Base-by-base conservation (phyloP, 164 flowering plant species). In the Sedum album region DNA sequence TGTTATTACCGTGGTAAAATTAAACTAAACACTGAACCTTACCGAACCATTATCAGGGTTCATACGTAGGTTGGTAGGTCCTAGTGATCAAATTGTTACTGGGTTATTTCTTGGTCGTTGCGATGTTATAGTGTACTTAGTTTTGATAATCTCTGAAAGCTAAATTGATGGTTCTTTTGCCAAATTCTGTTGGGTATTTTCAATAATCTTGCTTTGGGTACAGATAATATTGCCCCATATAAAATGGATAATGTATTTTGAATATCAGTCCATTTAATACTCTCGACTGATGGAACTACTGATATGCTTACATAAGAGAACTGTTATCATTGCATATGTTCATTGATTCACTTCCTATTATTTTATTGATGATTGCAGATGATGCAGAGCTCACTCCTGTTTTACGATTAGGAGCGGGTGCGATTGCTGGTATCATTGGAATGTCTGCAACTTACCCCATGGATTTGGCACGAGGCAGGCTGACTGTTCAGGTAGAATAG, bases 361-460 rank as follows among this genome's bases (percentile, higher is more conserved):
- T 41, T 35, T 67, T 41, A 39, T 64, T 63, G 11, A 31, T 72
- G 70, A 60, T 55, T 79, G 72, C 96, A 94, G 98, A 87, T 53
- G 90, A 91, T 79, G 97, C 96, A 44, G 72, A 84, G 60, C 89
- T 94, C 41, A 88, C 91, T 77, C 98, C 98, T 74, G 67, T 91
- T 66, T 68, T 93, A 66, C 93, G 98, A 31, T 93, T 93, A 72
- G 98, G 93, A 36, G 98, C 98, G 78, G 98, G 98, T 68, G 98
- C 98, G 33, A 87, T 91, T 85, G 98, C 98, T 82, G 98, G 98
- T 71, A 93, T 93, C 41, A 91, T 93, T 81, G 98, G 95, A 68
- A 93, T 93, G 98, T 93, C 98, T 39, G 96, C 98, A 30, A 94
- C 98, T 65, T 94, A 94, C 75, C 98, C 98, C 9, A 91, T 94